Base-by-base conservation (phyloP, 306 rosid species). In the Malus domestica region DNA sequence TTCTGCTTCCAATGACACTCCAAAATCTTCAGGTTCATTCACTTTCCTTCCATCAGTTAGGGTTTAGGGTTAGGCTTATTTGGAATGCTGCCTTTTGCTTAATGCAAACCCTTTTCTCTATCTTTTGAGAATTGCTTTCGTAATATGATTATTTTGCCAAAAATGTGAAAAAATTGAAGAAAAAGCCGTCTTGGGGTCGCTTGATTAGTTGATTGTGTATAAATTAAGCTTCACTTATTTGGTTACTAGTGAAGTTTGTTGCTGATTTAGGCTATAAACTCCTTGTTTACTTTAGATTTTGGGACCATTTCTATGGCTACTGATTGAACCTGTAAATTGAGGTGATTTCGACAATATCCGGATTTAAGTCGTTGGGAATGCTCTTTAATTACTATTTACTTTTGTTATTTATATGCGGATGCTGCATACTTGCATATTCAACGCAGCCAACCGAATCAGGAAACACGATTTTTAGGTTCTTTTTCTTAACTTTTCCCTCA, bases 1-100 rank as follows among this genome's bases (percentile, higher is more conserved):
- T 40, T 67, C 85, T 70, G 49, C 81, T 75, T 77, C 85, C 32
- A 10, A 51, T 54, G 79, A 63, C 59, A 54, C 63, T 52, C 19
- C 60, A 62, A 51, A 52, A 46, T 57, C 84, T 38, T 70, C 73
- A 70, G 73, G 73, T 70, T 70, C 71, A 63, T 38, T 14, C 13
- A 18, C 22, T 35, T 70, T 71, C 44, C 44, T 3, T 29, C 18
- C 38, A 29, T 54, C 8, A 2, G 27, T 65, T 62, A 29, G 40
- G 67, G 67, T 62, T 27, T 63, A 66, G 25, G 13, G 16, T 10
- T 67, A 25, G 40, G 29, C 10, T 38, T 38, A 35, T 9, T 20
- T 35, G 27, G 11, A 38, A 67, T 20, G 29, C 57, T 40, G 4
- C 33, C 6, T 38, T 68, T 4, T 81, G 35, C 40, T 67, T 40